Base-by-base conservation (phyloP, 371 early-diverging fungal genomes). In the Circinella umbellata region DNA sequence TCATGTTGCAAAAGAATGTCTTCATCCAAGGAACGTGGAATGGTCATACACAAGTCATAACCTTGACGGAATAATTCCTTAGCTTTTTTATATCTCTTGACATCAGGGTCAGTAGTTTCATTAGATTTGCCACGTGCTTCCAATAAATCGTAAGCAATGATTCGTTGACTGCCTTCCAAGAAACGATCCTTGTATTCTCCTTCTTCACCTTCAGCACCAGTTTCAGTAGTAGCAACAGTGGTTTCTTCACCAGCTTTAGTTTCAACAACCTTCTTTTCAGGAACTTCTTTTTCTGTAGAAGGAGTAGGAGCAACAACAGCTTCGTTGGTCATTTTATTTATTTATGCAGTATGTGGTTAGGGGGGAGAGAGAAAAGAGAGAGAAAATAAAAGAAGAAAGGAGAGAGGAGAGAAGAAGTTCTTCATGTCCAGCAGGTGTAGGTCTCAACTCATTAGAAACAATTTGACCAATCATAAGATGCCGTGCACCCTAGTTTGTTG, bases 121-220 rank as follows among this genome's bases (percentile, higher is more conserved):
- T 78, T 79, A 62, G 80, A 70, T 67, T 83, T 88, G 70, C 83
- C 84, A 48, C 85, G 84, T 51, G 78, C 77, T 76, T 86, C 88
- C 64, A 90, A 75, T 37, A 90, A 79, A 76, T 90, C 90, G 73
- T 85, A 90, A 66, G 86, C 85, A 55, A 86, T 83, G 74, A 87
- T 73, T 69, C 80, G 81, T 49, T 80, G 78, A 63, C 76, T 76
- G 9, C 85, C 83, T 68, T 85, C 81, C 67, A 85, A 69, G 74
- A 81, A 85, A 34, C 82, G 85, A 74, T 85, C 85, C 71, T 85
- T 76, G 66, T 84, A 82, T 62, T 76, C 76, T 17, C 65, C 75
- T 66, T 74, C 70, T 63, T 76, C 27, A 27, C 27, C 62, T 18
- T 63, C 38, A 53, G 27, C 36, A 6, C 42, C 42, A 27, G 27